Conservation (phyloP, 2,329 filamentous ascomycete species). For the Pseudonectria buxi region DNA sequence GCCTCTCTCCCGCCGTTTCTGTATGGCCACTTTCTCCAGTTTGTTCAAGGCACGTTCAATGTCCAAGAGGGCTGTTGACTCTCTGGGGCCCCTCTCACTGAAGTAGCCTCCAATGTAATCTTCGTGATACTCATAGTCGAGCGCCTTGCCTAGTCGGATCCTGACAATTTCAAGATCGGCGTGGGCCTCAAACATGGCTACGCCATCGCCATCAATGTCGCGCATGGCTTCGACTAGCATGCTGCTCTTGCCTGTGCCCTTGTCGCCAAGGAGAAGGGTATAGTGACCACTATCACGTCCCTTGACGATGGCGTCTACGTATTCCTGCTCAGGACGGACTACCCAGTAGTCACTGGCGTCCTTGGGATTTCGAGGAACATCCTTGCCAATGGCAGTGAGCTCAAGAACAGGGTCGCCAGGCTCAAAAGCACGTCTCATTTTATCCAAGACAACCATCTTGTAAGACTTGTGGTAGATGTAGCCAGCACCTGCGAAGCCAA, state of each 20-base stretch:
- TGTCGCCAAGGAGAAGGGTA: constrained; percentile 86
- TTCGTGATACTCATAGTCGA: constrained; percentile 96
- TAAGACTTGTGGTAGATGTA: constrained; percentile 78
- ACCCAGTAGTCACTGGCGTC: constrained; percentile 58
- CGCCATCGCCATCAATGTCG: constrained; percentile 80
- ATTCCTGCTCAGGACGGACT: constrained; percentile 69
- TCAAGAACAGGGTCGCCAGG: constrained; percentile 87
- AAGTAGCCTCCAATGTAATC: constrained; percentile 97
- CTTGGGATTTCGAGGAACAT: constrained; percentile 39
- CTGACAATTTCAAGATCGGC: constrained; percentile 93
- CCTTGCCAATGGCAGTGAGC: constrained; percentile 61
- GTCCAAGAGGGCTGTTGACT: constrained; percentile 85
- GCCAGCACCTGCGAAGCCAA: constrained; percentile 58
- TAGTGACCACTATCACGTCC: constrained; percentile 75
- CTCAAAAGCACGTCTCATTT: constrained; percentile 87
- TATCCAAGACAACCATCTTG: constrained; percentile 83
- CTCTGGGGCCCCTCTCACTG: constrained; percentile 84
- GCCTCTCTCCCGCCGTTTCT: constrained; percentile 52
- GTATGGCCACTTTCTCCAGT: constrained; percentile 87
- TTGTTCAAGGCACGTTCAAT: constrained; percentile 98
- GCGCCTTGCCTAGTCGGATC: constrained; percentile 81
- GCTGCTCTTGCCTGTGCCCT: constrained; percentile 92
- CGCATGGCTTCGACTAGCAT: constrained; percentile 96
- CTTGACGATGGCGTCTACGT: constrained; percentile 74
- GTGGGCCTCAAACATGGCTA: constrained; percentile 95